Conservation (phyloP, 257 asterid species). For the Ocimum tenuiflorum region DNA sequence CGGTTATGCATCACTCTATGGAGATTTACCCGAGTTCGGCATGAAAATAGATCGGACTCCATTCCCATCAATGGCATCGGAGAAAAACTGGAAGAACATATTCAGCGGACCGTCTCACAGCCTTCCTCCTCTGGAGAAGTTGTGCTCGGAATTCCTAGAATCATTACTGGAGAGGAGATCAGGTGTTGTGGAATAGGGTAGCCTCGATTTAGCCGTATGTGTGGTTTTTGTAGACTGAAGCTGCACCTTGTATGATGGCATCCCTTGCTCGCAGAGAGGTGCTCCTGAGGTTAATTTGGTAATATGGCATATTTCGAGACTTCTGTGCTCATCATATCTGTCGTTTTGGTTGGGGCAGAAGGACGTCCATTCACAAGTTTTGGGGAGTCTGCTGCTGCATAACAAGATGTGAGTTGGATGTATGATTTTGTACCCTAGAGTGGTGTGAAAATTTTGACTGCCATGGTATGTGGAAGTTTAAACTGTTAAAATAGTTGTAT, state of each 20-base stretch:
- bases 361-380: too few species aligned
- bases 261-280: not conserved
- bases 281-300: too few species aligned
- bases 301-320: too few species aligned
- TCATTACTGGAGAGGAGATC: slow-evolving; percentile 61
- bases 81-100: slow-evolving; percentile 52
- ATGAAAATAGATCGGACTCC: slow-evolving; percentile 30
- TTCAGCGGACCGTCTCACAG: slow-evolving; percentile 80
- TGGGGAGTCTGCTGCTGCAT: too few species aligned
- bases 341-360: too few species aligned
- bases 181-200: slow-evolving; percentile 28
- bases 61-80: slow-evolving; percentile 33
- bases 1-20: slow-evolving; percentile 70
- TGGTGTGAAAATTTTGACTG: too few species aligned
- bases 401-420: too few species aligned
- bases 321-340: too few species aligned
- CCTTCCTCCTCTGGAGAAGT: slow-evolving; percentile 70
- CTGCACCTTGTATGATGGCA: not conserved
- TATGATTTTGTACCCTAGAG: too few species aligned
- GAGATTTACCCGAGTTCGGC: slow-evolving; percentile 59
- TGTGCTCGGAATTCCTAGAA: slow-evolving; percentile 63
- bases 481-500: too few species aligned
- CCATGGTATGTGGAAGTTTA: too few species aligned
- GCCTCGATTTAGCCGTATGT: not conserved
- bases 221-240: too few species aligned